These are phyloP conservation scores for Colletotrichum chrysophilum DNA, from an alignment of 2,329 filamentous ascomycete genomes.

Conservation along the genomic window DNA sequence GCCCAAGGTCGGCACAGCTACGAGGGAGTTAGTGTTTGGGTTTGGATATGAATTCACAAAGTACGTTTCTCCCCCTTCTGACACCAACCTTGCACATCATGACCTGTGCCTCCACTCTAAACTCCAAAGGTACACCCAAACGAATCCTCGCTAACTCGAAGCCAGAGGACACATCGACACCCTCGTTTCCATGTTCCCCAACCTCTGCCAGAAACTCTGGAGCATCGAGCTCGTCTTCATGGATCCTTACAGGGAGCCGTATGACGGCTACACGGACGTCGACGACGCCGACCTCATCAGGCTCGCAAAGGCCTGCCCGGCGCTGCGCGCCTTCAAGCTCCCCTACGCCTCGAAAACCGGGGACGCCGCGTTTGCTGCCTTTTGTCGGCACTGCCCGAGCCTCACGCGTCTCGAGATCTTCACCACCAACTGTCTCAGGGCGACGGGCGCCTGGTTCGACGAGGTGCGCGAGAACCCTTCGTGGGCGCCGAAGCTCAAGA, in stretches of 20 bases:
- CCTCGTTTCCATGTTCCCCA: background rate
- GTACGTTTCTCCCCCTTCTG: background rate
- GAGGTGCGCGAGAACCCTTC: background rate
- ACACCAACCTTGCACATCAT: background rate
- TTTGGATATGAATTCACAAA: background rate
- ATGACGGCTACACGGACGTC: background rate
- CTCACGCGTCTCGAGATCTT: background rate
- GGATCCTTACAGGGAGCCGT: background rate
- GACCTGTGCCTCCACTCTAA: background rate
- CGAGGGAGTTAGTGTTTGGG: background rate
- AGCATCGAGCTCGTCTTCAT: background rate
- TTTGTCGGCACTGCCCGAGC: background rate
- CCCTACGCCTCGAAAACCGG: background rate
- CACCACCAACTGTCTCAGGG: too few relatives aligned
- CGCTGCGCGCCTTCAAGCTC: background rate
- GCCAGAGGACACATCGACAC: background rate
- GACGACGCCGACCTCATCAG: background rate
- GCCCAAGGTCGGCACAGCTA: background rate
- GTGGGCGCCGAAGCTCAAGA: background rate
- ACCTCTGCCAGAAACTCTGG: background rate
- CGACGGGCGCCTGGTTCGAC: background rate
- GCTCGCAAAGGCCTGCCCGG: background rate
- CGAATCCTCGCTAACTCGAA: background rate
- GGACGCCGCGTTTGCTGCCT: background rate
- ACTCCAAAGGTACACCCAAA: background rate